Base-by-base conservation (phyloP, 495 filamentous ascomycete species). In the Viridothelium virens region DNA sequence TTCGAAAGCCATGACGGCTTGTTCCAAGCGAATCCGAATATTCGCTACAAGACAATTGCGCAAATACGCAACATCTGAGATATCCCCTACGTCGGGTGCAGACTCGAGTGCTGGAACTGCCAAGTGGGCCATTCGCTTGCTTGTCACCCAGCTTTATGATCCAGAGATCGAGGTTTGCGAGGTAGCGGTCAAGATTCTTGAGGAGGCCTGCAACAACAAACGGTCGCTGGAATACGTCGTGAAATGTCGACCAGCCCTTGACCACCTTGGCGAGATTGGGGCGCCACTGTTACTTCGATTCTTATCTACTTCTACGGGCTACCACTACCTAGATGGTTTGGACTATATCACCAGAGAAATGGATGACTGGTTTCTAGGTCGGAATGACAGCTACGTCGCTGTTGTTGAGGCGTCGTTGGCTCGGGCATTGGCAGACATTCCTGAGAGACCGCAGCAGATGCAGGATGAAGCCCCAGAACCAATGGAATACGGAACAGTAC, bases 311-410 rank as follows among this genome's bases (percentile, higher is more conserved):
- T 95, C 91, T 0, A 90, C 97, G 39, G 94, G 94, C 4, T 98
- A 98, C 69, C 92, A 97, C 77, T 98, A 98, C 76, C 80, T 98
- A 3, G 91, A 98, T 75, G 94, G 91, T 7, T 82, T 98, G 18
- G 94, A 98, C 76, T 98, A 98, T 70, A 98, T 98, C 73, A 94
- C 91, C 48, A 91, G 94, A 70, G 95, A 97, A 73, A 98, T 98
- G 94, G 94, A 98, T 73, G 94, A 97, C 75, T 98, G 94, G 94
- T 98, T 97, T 73, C 84, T 90, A 44, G 94, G 95, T 41, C 86
- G 94, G 38, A 98, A 98, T 72, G 93, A 97, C 75, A 87, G 85
- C 48, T 98, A 98, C 75, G 94, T 98, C 61, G 82, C 86, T 34
- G 83, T 97, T n/a, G 91, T 97, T 39, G 94, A 98, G 74, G 95